These are phyloP conservation scores for Peniophora sp. DNA, from an alignment of 1,284 basidiomycete genomes.

Conservation along the genomic window DNA sequence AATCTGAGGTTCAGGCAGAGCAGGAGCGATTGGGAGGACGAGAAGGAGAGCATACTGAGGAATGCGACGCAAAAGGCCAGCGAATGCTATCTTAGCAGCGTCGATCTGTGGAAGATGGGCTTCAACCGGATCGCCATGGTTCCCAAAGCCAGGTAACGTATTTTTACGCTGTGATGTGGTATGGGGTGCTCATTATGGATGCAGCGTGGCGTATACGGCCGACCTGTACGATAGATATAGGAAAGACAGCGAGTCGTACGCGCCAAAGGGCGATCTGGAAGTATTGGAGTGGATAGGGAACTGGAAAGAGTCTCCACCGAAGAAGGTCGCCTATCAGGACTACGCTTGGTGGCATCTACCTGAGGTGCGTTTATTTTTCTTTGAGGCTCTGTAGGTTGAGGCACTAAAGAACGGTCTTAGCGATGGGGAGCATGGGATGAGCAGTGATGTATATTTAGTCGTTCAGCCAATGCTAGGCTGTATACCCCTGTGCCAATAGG, in stretches of 20 bases:
- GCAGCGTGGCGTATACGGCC: not conserved
- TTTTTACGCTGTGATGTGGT: not conserved
- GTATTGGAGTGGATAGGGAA: not conserved
- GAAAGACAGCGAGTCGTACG: not conserved
- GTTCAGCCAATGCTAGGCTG: too few species aligned
- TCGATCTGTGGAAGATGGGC: conserved; percentile 1
- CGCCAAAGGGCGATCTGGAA: not conserved
- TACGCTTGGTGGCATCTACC: not conserved
- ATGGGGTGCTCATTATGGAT: not conserved
- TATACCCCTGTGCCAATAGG: too few species aligned
- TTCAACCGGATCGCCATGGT: not conserved
- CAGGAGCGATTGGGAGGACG: not conserved
- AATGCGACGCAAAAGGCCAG: not conserved
- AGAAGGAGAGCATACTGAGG: not conserved
- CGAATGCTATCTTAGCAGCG: conserved; percentile 1
- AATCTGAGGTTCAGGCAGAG: not conserved
- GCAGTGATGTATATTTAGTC: too few species aligned
- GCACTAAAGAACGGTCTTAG: too few species aligned
- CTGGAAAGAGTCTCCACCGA: conserved; percentile 1
- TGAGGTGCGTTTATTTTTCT: not conserved
- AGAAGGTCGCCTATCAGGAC: conserved; percentile 5
- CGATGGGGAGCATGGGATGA: too few species aligned
- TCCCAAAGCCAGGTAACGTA: not conserved
- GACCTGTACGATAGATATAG: not conserved
- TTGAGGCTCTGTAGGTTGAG: too few species aligned